Percentiles rank a stretch among this genome's conserved stretches.
Conservation (phyloP, 2,329 filamentous ascomycete species). For the Colletotrichum orchidophilum region DNA sequence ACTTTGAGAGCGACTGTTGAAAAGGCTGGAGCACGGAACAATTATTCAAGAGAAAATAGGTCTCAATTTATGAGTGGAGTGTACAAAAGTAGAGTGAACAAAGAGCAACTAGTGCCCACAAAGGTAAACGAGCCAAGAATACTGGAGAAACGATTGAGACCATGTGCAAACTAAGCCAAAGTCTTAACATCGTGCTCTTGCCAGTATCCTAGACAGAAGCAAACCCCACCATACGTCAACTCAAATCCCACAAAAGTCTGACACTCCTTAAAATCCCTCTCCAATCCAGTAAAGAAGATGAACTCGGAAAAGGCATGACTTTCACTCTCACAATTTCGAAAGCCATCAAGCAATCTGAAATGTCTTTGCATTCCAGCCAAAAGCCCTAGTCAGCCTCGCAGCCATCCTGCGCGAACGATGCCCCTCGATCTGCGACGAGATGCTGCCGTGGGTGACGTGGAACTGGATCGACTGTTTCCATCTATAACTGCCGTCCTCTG, state of each 20-base stretch:
- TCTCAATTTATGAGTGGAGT: not conserved
- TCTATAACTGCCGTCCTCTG: conserved; percentile 28
- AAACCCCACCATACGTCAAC: not conserved
- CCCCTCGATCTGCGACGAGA: conserved; percentile 48
- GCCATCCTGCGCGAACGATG: conserved; percentile 41
- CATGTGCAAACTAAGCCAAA: not conserved
- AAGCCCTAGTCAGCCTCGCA: conserved; percentile 43
- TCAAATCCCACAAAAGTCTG: not conserved
- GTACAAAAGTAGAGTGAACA: not conserved
- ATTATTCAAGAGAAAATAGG: not conserved
- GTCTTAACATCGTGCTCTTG: not conserved
- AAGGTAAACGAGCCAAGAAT: not conserved
- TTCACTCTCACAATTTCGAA: not conserved
- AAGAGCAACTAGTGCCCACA: not conserved
- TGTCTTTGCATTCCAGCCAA: conserved; percentile 47
- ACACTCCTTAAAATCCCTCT: not conserved
- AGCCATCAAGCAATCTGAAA: conserved; percentile 38
- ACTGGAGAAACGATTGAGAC: not conserved
- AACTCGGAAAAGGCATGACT: not conserved
- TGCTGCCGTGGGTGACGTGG: conserved; percentile 49
- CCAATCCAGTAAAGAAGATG: not conserved
- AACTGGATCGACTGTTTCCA: conserved; percentile 41
- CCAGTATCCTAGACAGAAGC: not conserved
- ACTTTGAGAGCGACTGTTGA: too few species aligned
- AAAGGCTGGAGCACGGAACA: too few species aligned